Conservation (phyloP, 2,329 filamentous ascomycete species). For the Penicillium sp. region DNA sequence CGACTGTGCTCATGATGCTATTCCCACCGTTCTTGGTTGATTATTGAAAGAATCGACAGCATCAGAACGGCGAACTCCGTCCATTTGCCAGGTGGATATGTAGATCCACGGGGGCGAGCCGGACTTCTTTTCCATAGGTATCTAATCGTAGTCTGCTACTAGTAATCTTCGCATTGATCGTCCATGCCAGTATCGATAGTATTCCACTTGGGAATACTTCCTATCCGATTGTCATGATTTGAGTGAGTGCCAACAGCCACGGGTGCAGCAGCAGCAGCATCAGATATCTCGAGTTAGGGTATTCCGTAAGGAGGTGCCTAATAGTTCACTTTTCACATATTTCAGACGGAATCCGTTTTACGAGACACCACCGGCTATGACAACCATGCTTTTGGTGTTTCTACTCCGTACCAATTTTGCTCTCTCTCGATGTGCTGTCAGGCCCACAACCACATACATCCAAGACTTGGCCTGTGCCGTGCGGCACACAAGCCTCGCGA, state of each 20-base stretch:
- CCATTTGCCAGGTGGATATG: not conserved
- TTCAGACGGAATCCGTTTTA: too few species aligned
- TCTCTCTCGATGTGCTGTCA: not conserved
- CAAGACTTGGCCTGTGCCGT: slow-evolving; percentile 6
- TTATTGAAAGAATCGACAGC: too few species aligned
- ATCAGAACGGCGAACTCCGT: not conserved
- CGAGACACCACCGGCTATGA: too few species aligned
- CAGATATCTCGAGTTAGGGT: not conserved
- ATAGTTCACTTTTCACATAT: too few species aligned
- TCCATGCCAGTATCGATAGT: not conserved
- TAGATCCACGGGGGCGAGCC: not conserved
- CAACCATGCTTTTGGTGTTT: too few species aligned
- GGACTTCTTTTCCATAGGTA: not conserved
- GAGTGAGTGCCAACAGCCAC: too few species aligned
- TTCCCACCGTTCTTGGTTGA: not conserved
- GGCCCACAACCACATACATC: not conserved
- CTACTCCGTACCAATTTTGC: too few species aligned
- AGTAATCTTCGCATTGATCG: too few species aligned
- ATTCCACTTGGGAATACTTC: not conserved
- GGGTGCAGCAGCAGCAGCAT: too few species aligned
- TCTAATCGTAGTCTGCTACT: too few species aligned
- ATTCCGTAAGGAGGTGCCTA: not conserved
- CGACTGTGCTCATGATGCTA: not conserved
- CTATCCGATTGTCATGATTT: not conserved
- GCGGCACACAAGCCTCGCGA: slow-evolving; percentile 12